Evolutionary conservation across 306 rosid species (phyloP).

Genomic region (Rubus idaeus): DNA sequence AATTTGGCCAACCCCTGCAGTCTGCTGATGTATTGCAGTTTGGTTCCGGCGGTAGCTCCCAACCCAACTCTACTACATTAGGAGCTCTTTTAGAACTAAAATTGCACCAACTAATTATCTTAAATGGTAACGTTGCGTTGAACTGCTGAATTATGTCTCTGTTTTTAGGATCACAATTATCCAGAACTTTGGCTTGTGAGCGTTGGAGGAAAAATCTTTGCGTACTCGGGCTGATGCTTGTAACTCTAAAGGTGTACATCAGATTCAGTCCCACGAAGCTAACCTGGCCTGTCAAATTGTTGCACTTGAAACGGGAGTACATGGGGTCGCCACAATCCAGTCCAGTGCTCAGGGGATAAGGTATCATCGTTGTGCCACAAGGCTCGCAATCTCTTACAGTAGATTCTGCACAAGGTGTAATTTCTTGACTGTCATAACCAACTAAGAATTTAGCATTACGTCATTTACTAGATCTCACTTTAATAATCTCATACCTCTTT

Average conservation of each 20-base stretch:
- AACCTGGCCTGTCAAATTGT: constrained; percentile 4
- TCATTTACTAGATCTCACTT: not conserved
- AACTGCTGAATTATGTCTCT: constrained; percentile 27
- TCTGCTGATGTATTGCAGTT: constrained; percentile 34
- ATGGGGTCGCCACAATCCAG: constrained; percentile 45
- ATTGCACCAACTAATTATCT: constrained; percentile 35
- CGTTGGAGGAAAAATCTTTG: constrained; percentile 21
- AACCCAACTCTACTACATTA: constrained; percentile 40
- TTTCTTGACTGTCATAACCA: not conserved
- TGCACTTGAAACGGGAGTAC: constrained; percentile 35
- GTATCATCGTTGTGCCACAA: constrained; percentile 45
- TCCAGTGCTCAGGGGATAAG: constrained; percentile 53
- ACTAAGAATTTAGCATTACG: not conserved
- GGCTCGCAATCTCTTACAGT: constrained; percentile 29
- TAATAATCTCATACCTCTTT: not conserved
- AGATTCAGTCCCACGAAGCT: constrained; percentile 18
- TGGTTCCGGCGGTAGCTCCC: constrained; percentile 51
- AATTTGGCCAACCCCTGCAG: constrained; percentile 59
- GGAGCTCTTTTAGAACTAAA: not conserved
- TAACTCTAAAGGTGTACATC: constrained; percentile 16
- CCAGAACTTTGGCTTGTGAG: not conserved
- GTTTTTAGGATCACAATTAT: constrained; percentile 13
- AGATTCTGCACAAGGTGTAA: constrained; percentile 32
- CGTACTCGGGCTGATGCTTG: not conserved
- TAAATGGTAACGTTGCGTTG: constrained; percentile 45